phyloP scores from a whole-genome alignment of 2,329 filamentous ascomycete genomes.

The Calonectria leucothoes region DNA sequence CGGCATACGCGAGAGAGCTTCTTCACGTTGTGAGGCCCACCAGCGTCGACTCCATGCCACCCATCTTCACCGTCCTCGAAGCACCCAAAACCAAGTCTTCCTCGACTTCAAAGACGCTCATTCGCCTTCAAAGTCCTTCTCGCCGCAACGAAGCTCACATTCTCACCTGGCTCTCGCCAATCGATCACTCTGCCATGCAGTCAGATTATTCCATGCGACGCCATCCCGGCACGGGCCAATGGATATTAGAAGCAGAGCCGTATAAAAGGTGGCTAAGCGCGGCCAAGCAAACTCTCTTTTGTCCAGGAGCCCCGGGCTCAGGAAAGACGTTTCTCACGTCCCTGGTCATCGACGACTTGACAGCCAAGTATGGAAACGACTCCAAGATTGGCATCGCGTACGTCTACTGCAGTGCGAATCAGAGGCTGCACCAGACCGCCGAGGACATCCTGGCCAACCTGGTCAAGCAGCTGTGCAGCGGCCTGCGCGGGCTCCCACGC shows the following conservation, averaged over 20 bases:
- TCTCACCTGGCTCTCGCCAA: background rate
- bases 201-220: background rate
- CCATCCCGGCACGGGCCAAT: background rate
- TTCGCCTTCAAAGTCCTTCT: background rate
- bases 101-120: background rate
- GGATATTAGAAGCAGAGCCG: background rate
- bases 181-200: background rate
- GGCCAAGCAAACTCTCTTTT: background rate
- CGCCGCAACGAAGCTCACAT: background rate
- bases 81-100: background rate
- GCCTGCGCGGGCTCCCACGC: background rate
- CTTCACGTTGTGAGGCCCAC: conserved; percentile 9
- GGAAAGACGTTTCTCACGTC: background rate
- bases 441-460: background rate
- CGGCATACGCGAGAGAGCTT: conserved; percentile 39
- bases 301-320: background rate
- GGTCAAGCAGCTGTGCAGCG: background rate
- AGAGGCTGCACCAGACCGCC: background rate
- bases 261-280: conserved; percentile 2
- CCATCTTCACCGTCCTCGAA: background rate
- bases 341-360: background rate
- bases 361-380: background rate
- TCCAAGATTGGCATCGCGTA: background rate
- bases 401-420: background rate
- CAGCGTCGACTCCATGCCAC: background rate